Evolutionary conservation across 495 filamentous ascomycete genomes (phyloP).

Genomic region (Penicillium antarcticum): DNA sequence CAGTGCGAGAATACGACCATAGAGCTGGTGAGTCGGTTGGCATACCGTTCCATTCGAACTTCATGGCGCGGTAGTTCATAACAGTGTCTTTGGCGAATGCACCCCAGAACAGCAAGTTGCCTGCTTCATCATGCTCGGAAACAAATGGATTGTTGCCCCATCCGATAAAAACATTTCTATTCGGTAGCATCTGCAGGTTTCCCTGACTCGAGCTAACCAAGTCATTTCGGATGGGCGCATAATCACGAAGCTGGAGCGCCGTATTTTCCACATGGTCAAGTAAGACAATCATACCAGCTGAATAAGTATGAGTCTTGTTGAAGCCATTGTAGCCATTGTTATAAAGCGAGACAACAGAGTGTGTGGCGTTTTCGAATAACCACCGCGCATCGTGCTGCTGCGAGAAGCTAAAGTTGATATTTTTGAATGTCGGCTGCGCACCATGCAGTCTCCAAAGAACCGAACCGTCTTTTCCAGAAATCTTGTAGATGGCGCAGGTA

Average conservation of each 20-base stretch:
- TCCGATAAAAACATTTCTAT: conserved; percentile 55
- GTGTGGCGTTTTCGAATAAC: conserved; percentile 48
- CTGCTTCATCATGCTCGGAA: conserved; percentile 55
- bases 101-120: conserved; percentile 49
- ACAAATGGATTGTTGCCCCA: conserved; percentile 59
- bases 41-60: conserved; percentile 44
- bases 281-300: conserved; percentile 55
- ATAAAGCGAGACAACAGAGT: conserved; percentile 51
- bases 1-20: conserved; percentile 39
- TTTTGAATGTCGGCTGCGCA: conserved; percentile 42
- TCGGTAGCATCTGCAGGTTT: conserved; percentile 55
- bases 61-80: conserved; percentile 46
- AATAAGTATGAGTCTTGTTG: conserved; percentile 45
- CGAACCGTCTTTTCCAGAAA: conserved; percentile 55
- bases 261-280: conserved; percentile 52
- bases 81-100: conserved; percentile 30
- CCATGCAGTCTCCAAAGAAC: conserved; percentile 59
- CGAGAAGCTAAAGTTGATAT: conserved; percentile 53
- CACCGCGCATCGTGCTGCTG: conserved; percentile 63
- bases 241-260: conserved; percentile 44
- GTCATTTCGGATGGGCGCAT: conserved; percentile 35
- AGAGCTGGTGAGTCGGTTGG: conserved; percentile 42
- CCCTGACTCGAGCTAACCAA: conserved; percentile 59
- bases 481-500: conserved; percentile 55
- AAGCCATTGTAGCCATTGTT: conserved; percentile 54